Percentiles rank a stretch among this genome's conserved stretches.
These are phyloP conservation scores for Colletotrichum sp. DNA, from an alignment of 2,329 filamentous ascomycete species.

Conservation along the genomic window DNA sequence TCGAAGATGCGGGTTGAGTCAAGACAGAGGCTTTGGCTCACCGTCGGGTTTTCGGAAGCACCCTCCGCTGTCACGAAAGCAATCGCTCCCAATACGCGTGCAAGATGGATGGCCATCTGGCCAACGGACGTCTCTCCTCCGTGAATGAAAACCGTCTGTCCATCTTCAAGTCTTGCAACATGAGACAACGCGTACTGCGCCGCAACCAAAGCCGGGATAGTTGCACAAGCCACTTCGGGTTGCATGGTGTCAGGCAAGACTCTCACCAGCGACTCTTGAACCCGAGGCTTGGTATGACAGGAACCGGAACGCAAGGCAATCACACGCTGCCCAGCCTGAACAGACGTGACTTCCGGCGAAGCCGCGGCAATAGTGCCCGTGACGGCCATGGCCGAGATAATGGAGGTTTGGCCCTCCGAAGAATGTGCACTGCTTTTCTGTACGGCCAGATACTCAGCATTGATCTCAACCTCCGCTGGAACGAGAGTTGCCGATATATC, in stretches of 20 bases:
- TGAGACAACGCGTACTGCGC: constrained; percentile 27
- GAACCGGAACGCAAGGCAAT: neutral
- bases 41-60: accelerated
- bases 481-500: neutral
- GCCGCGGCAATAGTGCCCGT: neutral
- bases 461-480: neutral
- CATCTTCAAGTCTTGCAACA: constrained; percentile 29
- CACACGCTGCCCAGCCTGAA: neutral
- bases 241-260: neutral
- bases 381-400: neutral
- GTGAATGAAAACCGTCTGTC: constrained; percentile 39
- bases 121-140: constrained; percentile 38
- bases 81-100: constrained; percentile 30
- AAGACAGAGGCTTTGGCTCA: accelerated
- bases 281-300: neutral
- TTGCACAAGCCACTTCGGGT: neutral
- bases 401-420: neutral
- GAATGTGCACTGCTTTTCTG: no score
- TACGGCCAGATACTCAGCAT: neutral
- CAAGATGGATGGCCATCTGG: constrained; percentile 35
- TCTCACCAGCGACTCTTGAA: neutral
- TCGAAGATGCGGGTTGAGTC: constrained; percentile 31
- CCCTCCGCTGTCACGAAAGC: constrained; percentile 32
- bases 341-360: neutral
- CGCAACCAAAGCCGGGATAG: neutral